Conservation (phyloP, 345 rosid species). For the Populus euphratica region DNA sequence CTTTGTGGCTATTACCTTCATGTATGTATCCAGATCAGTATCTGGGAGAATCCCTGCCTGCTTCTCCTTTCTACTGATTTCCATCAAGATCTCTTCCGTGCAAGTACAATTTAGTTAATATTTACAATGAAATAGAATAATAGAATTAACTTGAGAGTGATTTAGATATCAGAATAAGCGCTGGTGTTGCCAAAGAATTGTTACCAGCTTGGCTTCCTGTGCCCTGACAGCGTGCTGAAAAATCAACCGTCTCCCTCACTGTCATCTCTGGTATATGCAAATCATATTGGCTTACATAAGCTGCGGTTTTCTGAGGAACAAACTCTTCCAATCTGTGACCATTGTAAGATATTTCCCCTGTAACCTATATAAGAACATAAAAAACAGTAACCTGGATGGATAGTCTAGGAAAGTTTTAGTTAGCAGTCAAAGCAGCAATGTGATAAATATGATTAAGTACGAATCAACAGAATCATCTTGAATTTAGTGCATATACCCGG, state of each 20-base stretch:
- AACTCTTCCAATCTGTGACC: slow-evolving; percentile 33
- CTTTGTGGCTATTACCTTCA: slow-evolving; percentile 27
- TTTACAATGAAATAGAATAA: not conserved
- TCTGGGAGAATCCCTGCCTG: slow-evolving; percentile 33
- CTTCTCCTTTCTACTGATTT: slow-evolving; percentile 31
- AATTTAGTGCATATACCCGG: not conserved
- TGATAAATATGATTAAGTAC: too few relatives aligned
- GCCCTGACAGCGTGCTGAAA: slow-evolving; percentile 39
- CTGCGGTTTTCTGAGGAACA: slow-evolving; percentile 41
- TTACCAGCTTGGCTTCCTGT: slow-evolving; percentile 34
- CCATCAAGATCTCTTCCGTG: slow-evolving; percentile 18
- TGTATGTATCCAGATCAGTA: slow-evolving; percentile 36
- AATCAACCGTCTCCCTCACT: slow-evolving; percentile 36
- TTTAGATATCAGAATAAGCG: not conserved
- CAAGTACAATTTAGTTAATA: not conserved
- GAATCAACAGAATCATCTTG: too few relatives aligned
- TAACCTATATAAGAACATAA: slow-evolving; percentile 10
- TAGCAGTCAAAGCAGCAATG: not conserved
- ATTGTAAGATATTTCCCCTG: slow-evolving; percentile 37
- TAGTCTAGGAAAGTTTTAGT: not conserved
- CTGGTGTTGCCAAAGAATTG: not conserved
- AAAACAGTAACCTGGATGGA: not conserved
- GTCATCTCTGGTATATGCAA: slow-evolving; percentile 39
- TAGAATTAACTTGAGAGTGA: not conserved
- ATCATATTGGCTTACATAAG: slow-evolving; percentile 35